phyloP scores from a whole-genome alignment of 441 rosid genomes.

The Croton setiger region DNA sequence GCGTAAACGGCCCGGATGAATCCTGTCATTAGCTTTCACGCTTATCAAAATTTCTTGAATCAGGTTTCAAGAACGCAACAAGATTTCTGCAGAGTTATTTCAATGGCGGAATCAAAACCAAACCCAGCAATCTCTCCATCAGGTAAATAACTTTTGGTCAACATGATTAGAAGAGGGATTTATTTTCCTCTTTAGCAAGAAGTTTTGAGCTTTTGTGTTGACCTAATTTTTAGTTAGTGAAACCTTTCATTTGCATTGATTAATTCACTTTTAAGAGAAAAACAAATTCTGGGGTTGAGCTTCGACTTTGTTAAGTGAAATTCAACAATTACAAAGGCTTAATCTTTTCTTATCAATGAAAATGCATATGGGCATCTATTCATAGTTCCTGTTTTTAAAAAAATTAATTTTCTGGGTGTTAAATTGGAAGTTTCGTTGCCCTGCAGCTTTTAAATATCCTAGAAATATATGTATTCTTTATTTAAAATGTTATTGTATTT shows the following conservation, averaged over 20 bases:
- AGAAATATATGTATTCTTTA: too few species aligned
- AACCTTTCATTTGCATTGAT: not conserved
- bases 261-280: not conserved
- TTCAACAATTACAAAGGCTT: not conserved
- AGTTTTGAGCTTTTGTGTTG: not conserved
- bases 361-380: not conserved
- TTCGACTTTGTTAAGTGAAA: not conserved
- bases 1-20: not conserved
- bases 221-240: not conserved
- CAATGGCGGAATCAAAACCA: constrained; percentile 31
- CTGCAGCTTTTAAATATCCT: too few species aligned
- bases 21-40: not conserved
- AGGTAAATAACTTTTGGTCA: constrained; percentile 1
- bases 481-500: too few species aligned
- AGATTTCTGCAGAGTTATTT: constrained; percentile 1
- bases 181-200: not conserved
- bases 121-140: constrained; percentile 16
- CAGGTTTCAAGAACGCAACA: not conserved
- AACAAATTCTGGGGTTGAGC: not conserved
- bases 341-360: not conserved
- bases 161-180: not conserved
- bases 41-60: not conserved
- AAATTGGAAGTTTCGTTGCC: too few species aligned
- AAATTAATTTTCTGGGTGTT: too few species aligned
- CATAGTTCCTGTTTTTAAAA: too few species aligned